Conservation (phyloP, 495 filamentous ascomycete species). For the Trichoderma reesei region DNA sequence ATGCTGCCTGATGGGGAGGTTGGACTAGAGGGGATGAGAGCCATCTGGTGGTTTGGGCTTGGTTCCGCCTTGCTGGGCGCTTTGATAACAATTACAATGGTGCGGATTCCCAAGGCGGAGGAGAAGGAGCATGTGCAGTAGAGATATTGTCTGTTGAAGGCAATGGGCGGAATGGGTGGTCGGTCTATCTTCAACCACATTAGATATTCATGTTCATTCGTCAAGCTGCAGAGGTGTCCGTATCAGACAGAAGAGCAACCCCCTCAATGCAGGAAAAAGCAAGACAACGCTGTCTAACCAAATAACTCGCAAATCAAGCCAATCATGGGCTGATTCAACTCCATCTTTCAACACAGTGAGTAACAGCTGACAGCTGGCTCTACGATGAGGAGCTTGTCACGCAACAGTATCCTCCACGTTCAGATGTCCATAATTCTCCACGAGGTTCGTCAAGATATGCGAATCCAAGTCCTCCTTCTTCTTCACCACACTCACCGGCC, state of each 20-base stretch:
- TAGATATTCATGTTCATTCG: too few relatives aligned
- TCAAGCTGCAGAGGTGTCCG: too few relatives aligned
- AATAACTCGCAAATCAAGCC: too few relatives aligned
- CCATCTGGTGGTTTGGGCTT: slow-evolving; percentile 43
- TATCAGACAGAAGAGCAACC: too few relatives aligned
- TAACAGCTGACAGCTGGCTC: neutral
- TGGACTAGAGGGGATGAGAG: slow-evolving; percentile 32
- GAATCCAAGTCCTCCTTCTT: slow-evolving; percentile 10
- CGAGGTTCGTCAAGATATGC: slow-evolving; percentile 5
- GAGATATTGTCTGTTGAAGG: neutral
- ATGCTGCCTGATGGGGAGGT: slow-evolving; percentile 25
- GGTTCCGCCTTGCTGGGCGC: slow-evolving; percentile 29
- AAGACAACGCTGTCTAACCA: too few relatives aligned
- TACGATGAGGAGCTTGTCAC: neutral
- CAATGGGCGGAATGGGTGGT: too few relatives aligned
- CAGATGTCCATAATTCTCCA: neutral
- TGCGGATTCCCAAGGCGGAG: slow-evolving; percentile 39
- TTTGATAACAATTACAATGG: slow-evolving; percentile 30
- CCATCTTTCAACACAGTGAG: too few relatives aligned
- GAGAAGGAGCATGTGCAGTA: slow-evolving; percentile 41
- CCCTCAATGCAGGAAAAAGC: too few relatives aligned
- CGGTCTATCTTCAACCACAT: neutral
- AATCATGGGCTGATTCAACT: too few relatives aligned
- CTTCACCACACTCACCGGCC: slow-evolving; percentile 7
- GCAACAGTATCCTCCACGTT: neutral